A percentile compares a stretch with the other conserved stretches of the same genome.
Conservation (phyloP, 2,329 filamentous ascomycete genomes). For the Talaromyces marneffei region DNA sequence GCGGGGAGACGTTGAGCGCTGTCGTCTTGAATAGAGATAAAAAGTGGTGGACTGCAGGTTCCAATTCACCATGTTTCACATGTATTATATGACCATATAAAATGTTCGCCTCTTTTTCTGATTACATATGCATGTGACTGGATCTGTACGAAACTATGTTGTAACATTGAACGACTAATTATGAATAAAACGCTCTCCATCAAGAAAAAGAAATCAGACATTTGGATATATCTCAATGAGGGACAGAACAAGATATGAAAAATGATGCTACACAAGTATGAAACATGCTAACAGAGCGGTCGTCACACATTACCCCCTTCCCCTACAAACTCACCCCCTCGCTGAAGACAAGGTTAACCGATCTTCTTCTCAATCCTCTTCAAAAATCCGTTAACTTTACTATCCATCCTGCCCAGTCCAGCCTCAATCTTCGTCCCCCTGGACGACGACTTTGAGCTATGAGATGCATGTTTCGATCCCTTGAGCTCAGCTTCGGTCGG, state of each 20-base stretch:
- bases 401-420: constrained; percentile 35
- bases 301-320: neutral
- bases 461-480: constrained; percentile 30
- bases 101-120: neutral
- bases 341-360: constrained; percentile 14
- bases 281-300: neutral
- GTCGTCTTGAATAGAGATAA: neutral
- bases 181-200: neutral
- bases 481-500: constrained; percentile 41
- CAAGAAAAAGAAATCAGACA: neutral
- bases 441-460: constrained; percentile 28
- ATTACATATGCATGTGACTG: neutral
- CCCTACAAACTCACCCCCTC: neutral
- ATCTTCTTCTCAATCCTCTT: constrained; percentile 43
- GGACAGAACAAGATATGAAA: neutral
- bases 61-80: neutral
- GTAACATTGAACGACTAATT: neutral
- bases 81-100: neutral
- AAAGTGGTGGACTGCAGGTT: neutral
- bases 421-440: constrained; percentile 36
- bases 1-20: neutral
- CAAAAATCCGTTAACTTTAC: constrained; percentile 40
- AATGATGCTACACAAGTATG: neutral
- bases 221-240: neutral
- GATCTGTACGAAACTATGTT: neutral